Percentiles rank a stretch among this genome's conserved stretches.
Conservation (phyloP, 768 basidiomycete species). For the Collybia mongolica region DNA sequence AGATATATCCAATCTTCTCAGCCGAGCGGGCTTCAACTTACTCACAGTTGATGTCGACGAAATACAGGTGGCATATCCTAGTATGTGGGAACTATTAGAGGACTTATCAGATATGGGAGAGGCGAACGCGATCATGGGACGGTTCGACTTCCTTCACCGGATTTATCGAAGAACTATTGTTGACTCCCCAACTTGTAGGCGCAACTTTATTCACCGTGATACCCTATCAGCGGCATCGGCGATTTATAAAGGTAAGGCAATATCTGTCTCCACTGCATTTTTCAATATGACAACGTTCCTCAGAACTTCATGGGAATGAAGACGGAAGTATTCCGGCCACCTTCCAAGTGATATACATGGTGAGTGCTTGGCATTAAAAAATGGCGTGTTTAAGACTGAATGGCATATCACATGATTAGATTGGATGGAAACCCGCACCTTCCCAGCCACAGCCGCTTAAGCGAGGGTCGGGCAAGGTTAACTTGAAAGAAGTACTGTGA, state of each 20-base stretch:
- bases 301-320: constrained; percentile 82
- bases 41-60: constrained; percentile 97
- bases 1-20: constrained; percentile 89
- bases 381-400: background rate
- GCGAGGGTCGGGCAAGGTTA: constrained; percentile 43
- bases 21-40: constrained; percentile 89
- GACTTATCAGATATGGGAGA: constrained; percentile 98
- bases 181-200: constrained; percentile 34
- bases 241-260: constrained; percentile 80
- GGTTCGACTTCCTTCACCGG: constrained; percentile 40
- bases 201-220: constrained; percentile 73
- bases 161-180: background rate
- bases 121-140: constrained; percentile 84
- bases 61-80: constrained; percentile 85
- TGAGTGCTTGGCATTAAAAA: constrained; percentile 28
- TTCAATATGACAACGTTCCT: constrained; percentile 2
- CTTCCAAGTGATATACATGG: constrained; percentile 95
- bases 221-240: constrained; percentile 89
- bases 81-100: constrained; percentile 93
- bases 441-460: constrained; percentile 43
- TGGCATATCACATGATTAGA: constrained; percentile 22
- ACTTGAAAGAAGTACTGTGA: constrained; percentile 40
- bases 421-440: constrained; percentile 46
- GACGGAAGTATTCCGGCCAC: constrained; percentile 91
- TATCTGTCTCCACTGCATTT: constrained; percentile 7